Evolutionary conservation across 345 rosid genomes (phyloP), one percentile per base, ranked within the genome.

Genomic region (Gossypium australe): DNA sequence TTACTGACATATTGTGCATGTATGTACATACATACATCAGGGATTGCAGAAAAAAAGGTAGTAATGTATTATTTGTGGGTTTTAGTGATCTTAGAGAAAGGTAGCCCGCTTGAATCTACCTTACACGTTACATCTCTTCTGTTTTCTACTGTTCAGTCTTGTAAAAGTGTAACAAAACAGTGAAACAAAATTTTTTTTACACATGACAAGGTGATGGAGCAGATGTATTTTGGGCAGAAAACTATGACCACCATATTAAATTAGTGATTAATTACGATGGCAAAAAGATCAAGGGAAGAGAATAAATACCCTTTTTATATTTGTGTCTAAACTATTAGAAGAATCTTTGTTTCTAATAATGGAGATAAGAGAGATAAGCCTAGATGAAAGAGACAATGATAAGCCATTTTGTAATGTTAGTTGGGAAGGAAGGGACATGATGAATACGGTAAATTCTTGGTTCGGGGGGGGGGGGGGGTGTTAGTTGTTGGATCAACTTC

Each of bases 401-500:
- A 38, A 16, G 6, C 18, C 27, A 67, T 67, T 22, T 47, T 44
- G 70, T 43, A 70, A 66, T 76, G 68, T 73, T 76, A 20, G 77
- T 71, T 78, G 77, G 72, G 75, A 38, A 51, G 55, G 69, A 80
- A 66, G 56, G 66, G 74, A 78, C 71, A 74, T 56, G 56, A 74
- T 56, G 56, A 10, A 51, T 16, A 1, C 0, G 61, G 73, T 11
- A 52, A 70, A 34, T 51, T 34, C 27, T 70, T 51, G 25, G 74
- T 72, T 38, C 7, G 7, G 45, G 0, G n/a, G n/a, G n/a, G n/a
- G n/a, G n/a, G n/a, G n/a, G n/a, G n/a, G 29, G 29, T 27, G 29
- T 48, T 72, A 77, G 76, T 73, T 77, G 82, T 71, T 25, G 83
- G 85, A 87, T 84, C 87, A 84, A 83, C 86, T 78, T 87, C 89